Percentiles rank a stretch among this genome's conserved stretches.
Conservation (phyloP, 2,329 filamentous ascomycete species). For the Curvularia eragrostidis region DNA sequence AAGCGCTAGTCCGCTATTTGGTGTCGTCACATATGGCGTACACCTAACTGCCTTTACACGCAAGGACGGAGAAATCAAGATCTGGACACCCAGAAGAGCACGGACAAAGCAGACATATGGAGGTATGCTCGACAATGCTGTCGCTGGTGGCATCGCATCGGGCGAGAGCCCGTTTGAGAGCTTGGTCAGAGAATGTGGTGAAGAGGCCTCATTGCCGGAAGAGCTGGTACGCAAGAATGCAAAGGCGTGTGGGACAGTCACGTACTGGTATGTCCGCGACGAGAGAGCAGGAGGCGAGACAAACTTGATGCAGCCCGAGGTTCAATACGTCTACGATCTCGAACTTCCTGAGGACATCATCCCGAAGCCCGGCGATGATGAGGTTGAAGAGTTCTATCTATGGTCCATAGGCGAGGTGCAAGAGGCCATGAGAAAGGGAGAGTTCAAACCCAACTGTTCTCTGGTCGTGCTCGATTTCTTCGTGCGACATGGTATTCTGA, state of each 20-base stretch:
- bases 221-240: conserved; percentile 68
- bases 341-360: conserved; percentile 72
- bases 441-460: conserved; percentile 94
- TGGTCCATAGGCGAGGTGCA: conserved; percentile 79
- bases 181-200: conserved; percentile 82
- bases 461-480: conserved; percentile 89
- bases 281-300: conserved; percentile 78
- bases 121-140: conserved; percentile 93
- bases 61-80: conserved; percentile 62
- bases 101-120: conserved; percentile 84
- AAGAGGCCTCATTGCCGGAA: conserved; percentile 84
- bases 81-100: conserved; percentile 85
- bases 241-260: conserved; percentile 71
- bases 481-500: conserved; percentile 81
- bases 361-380: conserved; percentile 81
- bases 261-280: conserved; percentile 84
- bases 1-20: conserved; percentile 52
- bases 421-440: conserved; percentile 70
- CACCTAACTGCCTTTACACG: conserved; percentile 51
- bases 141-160: conserved; percentile 83
- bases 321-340: conserved; percentile 90
- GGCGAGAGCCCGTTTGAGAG: conserved; percentile 82
- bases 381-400: conserved; percentile 85
- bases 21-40: conserved; percentile 54
- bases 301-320: conserved; percentile 85